A percentile compares a stretch with the other conserved stretches of the same genome.
Evolutionary conservation across 768 basidiomycete species (phyloP).

Genomic region (Royoungia palumana): DNA sequence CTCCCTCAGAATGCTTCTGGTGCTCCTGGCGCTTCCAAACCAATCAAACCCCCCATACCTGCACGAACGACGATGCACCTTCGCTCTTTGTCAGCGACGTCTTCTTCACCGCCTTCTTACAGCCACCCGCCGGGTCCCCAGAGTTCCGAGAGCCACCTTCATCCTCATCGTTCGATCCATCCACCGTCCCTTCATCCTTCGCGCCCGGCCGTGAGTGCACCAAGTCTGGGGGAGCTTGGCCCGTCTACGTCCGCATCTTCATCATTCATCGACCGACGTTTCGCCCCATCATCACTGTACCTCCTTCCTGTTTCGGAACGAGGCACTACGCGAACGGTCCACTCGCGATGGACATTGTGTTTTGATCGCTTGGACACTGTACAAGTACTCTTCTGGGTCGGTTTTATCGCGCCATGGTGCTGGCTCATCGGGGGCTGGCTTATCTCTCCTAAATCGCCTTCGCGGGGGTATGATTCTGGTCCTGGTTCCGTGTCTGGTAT

Average conservation of each 20-base stretch:
- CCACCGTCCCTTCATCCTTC: slow-evolving; percentile 6
- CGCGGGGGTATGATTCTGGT: slow-evolving; percentile 13
- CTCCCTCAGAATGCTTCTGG: not conserved
- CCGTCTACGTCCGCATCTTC: slow-evolving; percentile 38
- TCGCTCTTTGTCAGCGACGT: slow-evolving; percentile 16
- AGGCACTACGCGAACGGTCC: slow-evolving; percentile 21
- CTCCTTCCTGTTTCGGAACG: slow-evolving; percentile 34
- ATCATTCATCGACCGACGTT: slow-evolving; percentile 52
- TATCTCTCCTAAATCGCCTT: slow-evolving; percentile 23
- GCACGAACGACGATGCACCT: slow-evolving; percentile 11
- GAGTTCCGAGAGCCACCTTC: slow-evolving; percentile 18
- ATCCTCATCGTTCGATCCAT: slow-evolving; percentile 12
- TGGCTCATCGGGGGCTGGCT: slow-evolving; percentile 82
- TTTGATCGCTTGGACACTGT: slow-evolving; percentile 32
- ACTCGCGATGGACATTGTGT: slow-evolving; percentile 11
- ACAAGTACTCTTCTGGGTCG: slow-evolving; percentile 69
- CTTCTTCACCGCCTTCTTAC: slow-evolving; percentile 27
- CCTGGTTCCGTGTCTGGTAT: no score
- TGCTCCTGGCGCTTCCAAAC: not conserved
- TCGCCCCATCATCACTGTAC: slow-evolving; percentile 43
- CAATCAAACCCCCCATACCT: slow-evolving; percentile 21
- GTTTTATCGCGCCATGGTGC: slow-evolving; percentile 68
- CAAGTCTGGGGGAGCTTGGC: slow-evolving; percentile 28
- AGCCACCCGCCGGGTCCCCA: slow-evolving; percentile 16
- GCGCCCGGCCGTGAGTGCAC: slow-evolving; percentile 14